Evolutionary conservation across 768 basidiomycete species (phyloP).

Genomic region (Suillus paluster): DNA sequence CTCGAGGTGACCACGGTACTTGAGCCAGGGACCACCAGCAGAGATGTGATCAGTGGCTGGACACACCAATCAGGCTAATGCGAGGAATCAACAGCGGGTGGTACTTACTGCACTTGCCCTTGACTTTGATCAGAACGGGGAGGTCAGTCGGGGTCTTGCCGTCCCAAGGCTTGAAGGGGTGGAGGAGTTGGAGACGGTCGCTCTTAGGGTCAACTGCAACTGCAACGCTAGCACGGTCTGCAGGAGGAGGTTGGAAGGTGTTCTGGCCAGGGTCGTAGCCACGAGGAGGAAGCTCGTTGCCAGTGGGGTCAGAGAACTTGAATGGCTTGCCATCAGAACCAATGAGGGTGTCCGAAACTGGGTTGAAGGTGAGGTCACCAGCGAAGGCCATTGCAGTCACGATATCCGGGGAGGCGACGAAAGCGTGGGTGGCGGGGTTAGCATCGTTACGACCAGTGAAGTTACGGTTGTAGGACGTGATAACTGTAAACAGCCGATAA

Average conservation of each 20-base stretch:
- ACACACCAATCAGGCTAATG: constrained; percentile 10
- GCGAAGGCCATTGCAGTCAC: constrained; percentile 98
- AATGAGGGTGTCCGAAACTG: constrained; percentile 84
- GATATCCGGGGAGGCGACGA: constrained; percentile 91
- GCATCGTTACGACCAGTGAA: constrained; percentile 99
- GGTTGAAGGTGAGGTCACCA: constrained; percentile 95
- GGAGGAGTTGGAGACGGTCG: constrained; percentile 88
- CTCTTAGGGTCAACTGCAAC: constrained; percentile 87
- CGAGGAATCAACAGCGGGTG: background rate
- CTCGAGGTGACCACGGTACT: constrained; percentile 98
- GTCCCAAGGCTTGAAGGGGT: constrained; percentile 92
- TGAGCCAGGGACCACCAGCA: constrained; percentile 99
- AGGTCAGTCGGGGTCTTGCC: constrained; percentile 89
- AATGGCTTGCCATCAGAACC: constrained; percentile 95
- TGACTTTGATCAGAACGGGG: constrained; percentile 96
- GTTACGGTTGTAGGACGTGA: constrained; percentile 99
- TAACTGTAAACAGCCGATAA: constrained; percentile 54
- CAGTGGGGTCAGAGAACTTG: constrained; percentile 93
- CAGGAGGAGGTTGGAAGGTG: constrained; percentile 95
- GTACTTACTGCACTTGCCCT: constrained; percentile 96
- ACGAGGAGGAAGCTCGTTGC: constrained; percentile 90
- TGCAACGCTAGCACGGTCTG: constrained; percentile 77
- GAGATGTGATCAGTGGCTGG: constrained; percentile 91
- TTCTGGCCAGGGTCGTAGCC: constrained; percentile 97
- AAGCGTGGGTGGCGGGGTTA: constrained; percentile 98